Evolutionary conservation across 2,329 filamentous ascomycete genomes (phyloP), one percentile per base, ranked within the genome.

Genomic region (Fusarium sp.): DNA sequence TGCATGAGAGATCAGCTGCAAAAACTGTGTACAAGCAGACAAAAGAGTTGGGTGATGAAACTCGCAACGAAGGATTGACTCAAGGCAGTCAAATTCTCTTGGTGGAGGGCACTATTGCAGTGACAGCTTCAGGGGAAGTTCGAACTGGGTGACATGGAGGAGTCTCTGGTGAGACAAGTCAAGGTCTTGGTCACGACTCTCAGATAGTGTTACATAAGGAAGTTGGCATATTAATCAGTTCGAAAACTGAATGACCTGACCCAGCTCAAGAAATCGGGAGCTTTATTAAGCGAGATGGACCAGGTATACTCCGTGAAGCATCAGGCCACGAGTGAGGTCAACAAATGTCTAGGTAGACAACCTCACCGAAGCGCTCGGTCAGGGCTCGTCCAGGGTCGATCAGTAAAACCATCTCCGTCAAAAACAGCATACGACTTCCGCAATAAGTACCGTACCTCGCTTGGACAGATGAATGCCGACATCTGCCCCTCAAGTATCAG

Each of bases 401-500:
- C 42, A 41, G n/a, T 35, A 46, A 33, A 39, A 45, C 39, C 25
- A 38, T 47, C 22, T 20, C 41, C 45, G 29, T 45, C 25, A 25
- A 31, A 49, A 27, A 53, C 29, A 55, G 27, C 42, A 33, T 25
- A 42, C 35, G 49, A 44, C 41, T 54, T 41, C 52, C 47, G 45
- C 35, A 56, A 29, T 35, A 42, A 49, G 42, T 54, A 68, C 50
- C 18, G 45, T 57, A 20, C 36, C 45, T 65, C 45, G 53, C 41
- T 54, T 65, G 38, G 49, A 38, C 45, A 61, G 41, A 49, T 42
- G 44, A 46, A 71, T 73, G 29, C 54, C 56, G 62, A 54, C 42
- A 60, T 52, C 46, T 68, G 42, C 41, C 38, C 58, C 66, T 71
- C 46, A n/a, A 60, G 47, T 60, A 45, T 50, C 47, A 55, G 38